A percentile compares a stretch with the other conserved stretches of the same genome.
These are phyloP conservation scores for Ophiostoma tasmaniense DNA, from an alignment of 2,329 filamentous ascomycete genomes.

Conservation along the genomic window DNA sequence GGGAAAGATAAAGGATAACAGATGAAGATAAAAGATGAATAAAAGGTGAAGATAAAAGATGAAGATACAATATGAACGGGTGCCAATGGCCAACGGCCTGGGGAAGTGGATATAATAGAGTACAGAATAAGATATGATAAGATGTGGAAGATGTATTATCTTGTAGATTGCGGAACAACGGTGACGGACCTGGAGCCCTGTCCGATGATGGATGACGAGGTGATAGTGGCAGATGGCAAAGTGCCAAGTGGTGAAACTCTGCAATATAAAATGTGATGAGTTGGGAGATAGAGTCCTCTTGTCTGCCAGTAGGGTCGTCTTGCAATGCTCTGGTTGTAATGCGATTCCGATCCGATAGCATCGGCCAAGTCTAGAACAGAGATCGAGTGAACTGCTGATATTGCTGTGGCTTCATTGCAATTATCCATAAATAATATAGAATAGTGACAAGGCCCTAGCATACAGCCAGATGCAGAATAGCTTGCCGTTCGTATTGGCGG, in stretches of 20 bases:
- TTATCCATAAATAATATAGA: background rate
- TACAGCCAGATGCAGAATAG: background rate
- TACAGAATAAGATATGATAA: background rate
- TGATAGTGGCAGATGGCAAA: background rate
- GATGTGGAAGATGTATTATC: background rate
- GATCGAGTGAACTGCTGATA: background rate
- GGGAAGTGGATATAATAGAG: background rate
- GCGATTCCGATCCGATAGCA: background rate
- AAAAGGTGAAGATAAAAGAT: background rate
- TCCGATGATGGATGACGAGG: background rate
- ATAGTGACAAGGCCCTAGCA: background rate
- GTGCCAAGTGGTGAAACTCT: background rate
- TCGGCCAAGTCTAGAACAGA: background rate
- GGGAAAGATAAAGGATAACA: background rate
- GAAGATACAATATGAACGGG: background rate
- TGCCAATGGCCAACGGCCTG: background rate
- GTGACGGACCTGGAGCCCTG: background rate
- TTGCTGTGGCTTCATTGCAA: background rate
- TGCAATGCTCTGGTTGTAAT: background rate
- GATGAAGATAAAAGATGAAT: background rate
- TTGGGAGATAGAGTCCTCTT: background rate
- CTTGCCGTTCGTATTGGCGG: background rate
- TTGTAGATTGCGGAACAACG: background rate
- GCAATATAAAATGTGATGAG: background rate
- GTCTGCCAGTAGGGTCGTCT: too few relatives aligned